Percentiles rank a stretch among this genome's conserved stretches.
These are phyloP conservation scores for Lepiota brunneoincarnata DNA, from an alignment of 768 basidiomycete species.

Conservation along the genomic window DNA sequence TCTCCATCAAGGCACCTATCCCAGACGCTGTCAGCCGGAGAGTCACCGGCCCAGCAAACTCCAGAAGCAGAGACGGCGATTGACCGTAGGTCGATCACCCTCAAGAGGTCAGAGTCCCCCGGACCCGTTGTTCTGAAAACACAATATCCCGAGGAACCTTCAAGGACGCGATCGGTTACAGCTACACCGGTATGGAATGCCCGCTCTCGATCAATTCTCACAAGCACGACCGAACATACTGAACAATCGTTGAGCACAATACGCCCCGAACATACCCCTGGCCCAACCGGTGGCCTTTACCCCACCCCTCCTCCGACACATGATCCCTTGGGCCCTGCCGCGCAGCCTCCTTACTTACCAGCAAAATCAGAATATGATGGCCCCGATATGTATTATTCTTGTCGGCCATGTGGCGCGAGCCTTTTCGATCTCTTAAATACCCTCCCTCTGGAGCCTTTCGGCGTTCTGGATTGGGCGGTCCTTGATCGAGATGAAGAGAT, in stretches of 20 bases:
- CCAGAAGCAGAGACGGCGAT: not conserved
- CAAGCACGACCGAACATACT: constrained; percentile 9
- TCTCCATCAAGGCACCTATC: too few species aligned
- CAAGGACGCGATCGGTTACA: not conserved
- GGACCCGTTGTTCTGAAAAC: not conserved
- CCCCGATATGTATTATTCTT: constrained; percentile 51
- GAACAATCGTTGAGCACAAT: constrained; percentile 8
- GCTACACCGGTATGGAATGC: not conserved
- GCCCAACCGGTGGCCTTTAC: constrained; percentile 20
- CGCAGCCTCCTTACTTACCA: constrained; percentile 49
- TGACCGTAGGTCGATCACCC: not conserved
- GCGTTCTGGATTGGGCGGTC: constrained; percentile 66
- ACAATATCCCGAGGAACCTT: not conserved
- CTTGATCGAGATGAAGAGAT: constrained; percentile 75
- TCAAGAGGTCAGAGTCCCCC: not conserved
- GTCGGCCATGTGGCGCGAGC: constrained; percentile 62
- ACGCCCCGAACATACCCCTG: constrained; percentile 2
- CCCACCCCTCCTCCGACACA: constrained; percentile 39
- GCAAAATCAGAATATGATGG: constrained; percentile 44
- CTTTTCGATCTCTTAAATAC: constrained; percentile 64
- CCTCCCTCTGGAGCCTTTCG: constrained; percentile 58
- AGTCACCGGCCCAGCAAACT: not conserved
- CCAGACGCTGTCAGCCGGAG: too few species aligned
- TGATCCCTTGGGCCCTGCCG: constrained; percentile 51
- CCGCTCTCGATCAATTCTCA: constrained; percentile 2